Evolutionary conservation across 805 yeast genomes (phyloP), one percentile per base, ranked within the genome.

Genomic region (Saccharomycopsis fodiens): DNA sequence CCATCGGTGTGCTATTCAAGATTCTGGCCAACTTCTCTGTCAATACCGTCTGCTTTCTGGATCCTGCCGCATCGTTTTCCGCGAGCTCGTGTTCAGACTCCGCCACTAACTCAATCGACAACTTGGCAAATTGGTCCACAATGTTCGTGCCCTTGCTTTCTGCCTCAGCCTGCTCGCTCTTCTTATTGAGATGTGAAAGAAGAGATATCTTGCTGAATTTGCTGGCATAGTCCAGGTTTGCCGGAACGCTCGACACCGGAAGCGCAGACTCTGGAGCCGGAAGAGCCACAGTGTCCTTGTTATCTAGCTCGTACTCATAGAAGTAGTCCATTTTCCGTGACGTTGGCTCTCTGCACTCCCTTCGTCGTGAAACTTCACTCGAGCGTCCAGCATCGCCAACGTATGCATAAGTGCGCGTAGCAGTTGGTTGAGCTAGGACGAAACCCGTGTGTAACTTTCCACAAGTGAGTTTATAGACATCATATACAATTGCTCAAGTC

Each of bases 241-340:
- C 23, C n/a, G 46, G 23, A 17, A 6, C 17, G 15, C 20, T 29
- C 20, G 23, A 29, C 15, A 12, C 17, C 43, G 38, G 30, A 22
- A 19, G 35, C 29, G 29, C 10, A 7, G 29, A 10, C 10, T 25
- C 29, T 10, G 29, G 29, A 7, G 29, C 29, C 29, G 29, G 29
- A 25, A 25, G 29, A 25, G 6, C 10, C 27, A 15, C 25, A 32
- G 10, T 27, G 12, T 29, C 21, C 22, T 38, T 21, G 16, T 23
- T 35, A 12, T 46, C 50, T 32, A 46, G 13, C 21, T 44, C 37
- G 32, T 47, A 44, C 19, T 45, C 44, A 36, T 47, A 47, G 10
- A 47, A 37, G 34, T 44, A 47, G 23, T 47, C 51, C 51, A 47
- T 47, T n/a, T n/a, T n/a, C n/a, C n/a, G n/a, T n/a, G n/a, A n/a